Evolutionary conservation across 2,329 filamentous ascomycete species (phyloP), one percentile per base, ranked within the genome.

Genomic region (Anisogramma anomala): DNA sequence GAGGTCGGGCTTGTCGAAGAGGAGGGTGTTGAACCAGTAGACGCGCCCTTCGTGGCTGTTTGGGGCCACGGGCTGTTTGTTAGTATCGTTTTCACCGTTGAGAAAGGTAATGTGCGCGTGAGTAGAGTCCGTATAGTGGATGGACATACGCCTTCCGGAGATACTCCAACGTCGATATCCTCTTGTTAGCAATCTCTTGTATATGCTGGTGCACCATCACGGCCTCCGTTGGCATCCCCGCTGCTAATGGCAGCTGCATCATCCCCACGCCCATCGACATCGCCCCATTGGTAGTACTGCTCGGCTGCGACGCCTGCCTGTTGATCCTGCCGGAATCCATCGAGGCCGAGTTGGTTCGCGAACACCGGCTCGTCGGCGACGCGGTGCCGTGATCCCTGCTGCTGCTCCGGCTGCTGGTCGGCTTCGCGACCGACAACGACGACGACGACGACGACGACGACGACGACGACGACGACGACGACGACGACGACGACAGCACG

Each of bases 11-110:
- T 85, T 83, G 50, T 87, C 84, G 62, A 94, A 94, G 55, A 94
- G 82, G 46, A 94, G 77, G 0, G 91, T 95, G 64, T 95, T 95
- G 69, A 96, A 95, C 88, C 91, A 96, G 67, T 94, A 96, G 31
- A 94, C 79, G 44, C 86, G 80, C 46, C 89, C 88, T 63, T 95
- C 87, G 57, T 98, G 88, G 20, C 86, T 94, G 57, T 38, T 40
- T 5, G 13, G n/a, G n/a, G n/a, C n/a, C n/a, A n/a, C n/a, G n/a
- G n/a, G n/a, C n/a, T n/a, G n/a, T n/a, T n/a, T n/a, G n/a, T n/a
- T n/a, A n/a, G n/a, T n/a, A n/a, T n/a, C n/a, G n/a, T n/a, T n/a
- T n/a, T n/a, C n/a, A n/a, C n/a, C n/a, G n/a, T n/a, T n/a, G n/a
- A n/a, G n/a, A n/a, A n/a, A n/a, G n/a, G n/a, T n/a, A n/a, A n/a